These are phyloP conservation scores for Trebouxia sp. DNA, from an alignment of 139 green algal species.

Conservation along the genomic window DNA sequence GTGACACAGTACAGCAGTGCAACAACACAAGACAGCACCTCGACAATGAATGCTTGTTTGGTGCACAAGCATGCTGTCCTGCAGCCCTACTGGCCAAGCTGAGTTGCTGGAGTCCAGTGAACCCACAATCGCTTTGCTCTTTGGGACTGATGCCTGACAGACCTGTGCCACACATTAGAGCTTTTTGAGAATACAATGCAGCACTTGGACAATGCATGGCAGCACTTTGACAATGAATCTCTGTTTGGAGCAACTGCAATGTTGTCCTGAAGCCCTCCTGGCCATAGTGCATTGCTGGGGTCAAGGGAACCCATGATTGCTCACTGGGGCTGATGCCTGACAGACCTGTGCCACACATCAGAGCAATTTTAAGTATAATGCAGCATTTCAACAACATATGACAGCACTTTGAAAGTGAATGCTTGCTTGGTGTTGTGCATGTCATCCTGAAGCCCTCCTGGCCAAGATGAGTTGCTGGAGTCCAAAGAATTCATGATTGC, in stretches of 20 bases:
- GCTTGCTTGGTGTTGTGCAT: slow-evolving; percentile 7
- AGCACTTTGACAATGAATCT: not conserved
- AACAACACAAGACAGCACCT: no score
- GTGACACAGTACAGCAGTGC: no score
- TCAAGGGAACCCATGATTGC: not conserved
- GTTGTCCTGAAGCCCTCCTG: slow-evolving; percentile 23
- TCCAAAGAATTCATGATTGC: not conserved
- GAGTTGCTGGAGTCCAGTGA: not conserved
- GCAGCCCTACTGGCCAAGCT: not conserved
- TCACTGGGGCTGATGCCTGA: not conserved
- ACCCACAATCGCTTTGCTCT: not conserved
- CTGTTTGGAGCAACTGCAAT: no score
- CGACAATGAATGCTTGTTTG: no score
- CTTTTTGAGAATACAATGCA: no score
- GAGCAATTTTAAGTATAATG: no score
- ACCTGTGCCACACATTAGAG: no score
- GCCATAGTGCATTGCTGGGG: not conserved
- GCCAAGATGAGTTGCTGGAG: not conserved
- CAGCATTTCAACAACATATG: not conserved
- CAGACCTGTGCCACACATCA: no score
- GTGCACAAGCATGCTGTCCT: slow-evolving; percentile 32
- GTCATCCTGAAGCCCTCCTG: slow-evolving; percentile 26
- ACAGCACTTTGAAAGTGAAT: not conserved
- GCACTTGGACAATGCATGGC: not conserved
- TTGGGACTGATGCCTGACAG: not conserved